Base-by-base conservation (phyloP, 1,284 basidiomycete genomes). In the Malassezia brasiliensis region DNA sequence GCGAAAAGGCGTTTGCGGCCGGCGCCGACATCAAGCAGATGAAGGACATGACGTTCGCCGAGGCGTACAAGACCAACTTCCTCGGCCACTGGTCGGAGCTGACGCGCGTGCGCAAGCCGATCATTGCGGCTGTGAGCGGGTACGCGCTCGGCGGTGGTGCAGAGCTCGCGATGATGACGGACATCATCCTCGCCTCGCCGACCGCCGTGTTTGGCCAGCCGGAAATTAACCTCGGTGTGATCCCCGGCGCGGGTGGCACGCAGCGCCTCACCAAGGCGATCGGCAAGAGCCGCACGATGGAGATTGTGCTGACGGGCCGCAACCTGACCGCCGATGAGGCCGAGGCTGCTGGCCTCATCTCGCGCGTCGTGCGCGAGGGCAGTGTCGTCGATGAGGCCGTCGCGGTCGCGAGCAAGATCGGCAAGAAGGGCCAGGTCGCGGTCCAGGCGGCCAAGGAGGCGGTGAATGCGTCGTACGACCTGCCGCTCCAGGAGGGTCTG, bases 271-370 rank as follows among this genome's bases (percentile, higher is more conserved):
- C 87, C 17, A 83, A 81, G 61, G 82, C 86, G 9, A 82, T 98
- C 61, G 93, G 93, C 52, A 96, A 96, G 78, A 88, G 88, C 34
- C 84, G 88, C 61, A 83, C 91, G 12, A 98, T 98, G 93, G 94
- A 98, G 76, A 79, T 96, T 76, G 82, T 88, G 47, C 81, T 98
- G 47, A 96, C 91, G 0, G 91, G 91, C 20, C 59, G 66, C 46
- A 68, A 28, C 55, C 81, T 96, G 69, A 77, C 79, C 50, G 94
- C 90, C 1, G 77, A 83, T 55, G 88, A 96, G 71, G 93, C 93
- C 0, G 85, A 84, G 60, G 77, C 80, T 40, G 94, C 89, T 85
- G 93, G 81, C 78, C 63, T 98, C 61, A 84, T 90, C 44, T 86
- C 83, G 69, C 80, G 85, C 59, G 83, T 96, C 47, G 86, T 93